phyloP scores from a whole-genome alignment of 768 basidiomycete species.

The Trametes cingulata region DNA sequence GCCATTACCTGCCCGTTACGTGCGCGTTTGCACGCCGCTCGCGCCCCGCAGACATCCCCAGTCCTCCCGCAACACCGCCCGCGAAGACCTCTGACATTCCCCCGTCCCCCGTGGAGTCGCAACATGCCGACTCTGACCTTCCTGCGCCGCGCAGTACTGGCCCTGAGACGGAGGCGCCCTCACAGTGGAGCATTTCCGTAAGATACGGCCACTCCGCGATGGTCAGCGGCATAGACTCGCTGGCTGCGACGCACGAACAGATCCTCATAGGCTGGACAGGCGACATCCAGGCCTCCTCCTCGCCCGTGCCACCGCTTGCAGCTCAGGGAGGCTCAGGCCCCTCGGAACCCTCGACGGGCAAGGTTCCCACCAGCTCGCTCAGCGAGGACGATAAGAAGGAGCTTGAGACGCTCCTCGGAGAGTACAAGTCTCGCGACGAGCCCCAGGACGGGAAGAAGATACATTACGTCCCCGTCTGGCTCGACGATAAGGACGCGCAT shows the following conservation, averaged over 20 bases:
- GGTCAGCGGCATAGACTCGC: constrained; percentile 88
- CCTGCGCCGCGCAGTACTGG: constrained; percentile 16
- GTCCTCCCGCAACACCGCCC: constrained; percentile 82
- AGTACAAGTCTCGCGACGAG: constrained; percentile 64
- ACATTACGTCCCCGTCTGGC: constrained; percentile 86
- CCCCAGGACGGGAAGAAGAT: constrained; percentile 54
- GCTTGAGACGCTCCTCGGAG: constrained; percentile 63
- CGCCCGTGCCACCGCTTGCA: constrained; percentile 32
- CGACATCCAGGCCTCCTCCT: constrained; percentile 61
- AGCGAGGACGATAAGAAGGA: constrained; percentile 61
- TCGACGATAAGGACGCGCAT: constrained; percentile 85
- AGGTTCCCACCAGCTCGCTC: constrained; percentile 52
- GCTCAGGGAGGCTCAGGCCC: constrained; percentile 26
- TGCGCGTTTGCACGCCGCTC: constrained; percentile 54
- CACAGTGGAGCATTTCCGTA: constrained; percentile 73
- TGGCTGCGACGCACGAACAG: constrained; percentile 85
- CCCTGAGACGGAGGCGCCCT: constrained; percentile 16
- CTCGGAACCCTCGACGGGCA: constrained; percentile 25
- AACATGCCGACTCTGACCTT: constrained; percentile 14
- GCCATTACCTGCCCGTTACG: constrained; percentile 83
- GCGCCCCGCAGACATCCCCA: constrained; percentile 49
- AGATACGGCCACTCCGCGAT: constrained; percentile 93
- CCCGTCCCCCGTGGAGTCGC: constrained; percentile 22
- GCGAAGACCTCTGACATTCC: constrained; percentile 51
- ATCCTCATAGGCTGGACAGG: constrained; percentile 94